These are phyloP conservation scores for Trichoderma gracile DNA, from an alignment of 2,329 filamentous ascomycete species.

Conservation along the genomic window DNA sequence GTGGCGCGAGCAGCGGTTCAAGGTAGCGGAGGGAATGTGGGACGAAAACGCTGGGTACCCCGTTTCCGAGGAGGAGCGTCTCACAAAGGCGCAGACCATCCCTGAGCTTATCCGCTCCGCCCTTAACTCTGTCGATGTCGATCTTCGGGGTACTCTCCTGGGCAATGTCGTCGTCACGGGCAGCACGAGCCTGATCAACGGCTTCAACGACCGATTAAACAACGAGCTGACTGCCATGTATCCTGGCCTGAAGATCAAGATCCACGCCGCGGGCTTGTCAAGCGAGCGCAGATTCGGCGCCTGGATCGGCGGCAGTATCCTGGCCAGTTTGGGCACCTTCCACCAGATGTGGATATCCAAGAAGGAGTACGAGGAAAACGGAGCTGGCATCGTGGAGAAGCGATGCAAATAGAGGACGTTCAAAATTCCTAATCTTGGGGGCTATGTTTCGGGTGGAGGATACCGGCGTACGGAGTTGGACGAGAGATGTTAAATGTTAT, in stretches of 20 bases:
- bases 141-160: constrained; percentile 79
- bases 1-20: constrained; percentile 86
- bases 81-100: constrained; percentile 75
- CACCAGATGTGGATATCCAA: constrained; percentile 99
- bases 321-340: constrained; percentile 93
- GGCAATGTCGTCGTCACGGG: constrained; percentile 92
- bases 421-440: background rate
- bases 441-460: constrained; percentile 22
- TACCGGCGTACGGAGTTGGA: constrained; percentile 42
- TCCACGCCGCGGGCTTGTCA: constrained; percentile 82
- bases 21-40: constrained; percentile 85
- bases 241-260: constrained; percentile 81
- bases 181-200: constrained; percentile 81
- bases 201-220: constrained; percentile 88
- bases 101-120: constrained; percentile 78
- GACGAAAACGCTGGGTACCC: constrained; percentile 75
- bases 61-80: constrained; percentile 46
- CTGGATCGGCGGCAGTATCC: constrained; percentile 95
- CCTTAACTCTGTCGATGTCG: constrained; percentile 80
- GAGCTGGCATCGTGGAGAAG: constrained; percentile 88
- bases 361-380: constrained; percentile 98
- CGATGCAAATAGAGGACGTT: constrained; percentile 72
- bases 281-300: constrained; percentile 88
- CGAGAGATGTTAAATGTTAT: constrained; percentile 31
- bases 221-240: constrained; percentile 79